These are phyloP conservation scores for Austroboletus eburneus DNA, from an alignment of 768 basidiomycete genomes.

Conservation along the genomic window DNA sequence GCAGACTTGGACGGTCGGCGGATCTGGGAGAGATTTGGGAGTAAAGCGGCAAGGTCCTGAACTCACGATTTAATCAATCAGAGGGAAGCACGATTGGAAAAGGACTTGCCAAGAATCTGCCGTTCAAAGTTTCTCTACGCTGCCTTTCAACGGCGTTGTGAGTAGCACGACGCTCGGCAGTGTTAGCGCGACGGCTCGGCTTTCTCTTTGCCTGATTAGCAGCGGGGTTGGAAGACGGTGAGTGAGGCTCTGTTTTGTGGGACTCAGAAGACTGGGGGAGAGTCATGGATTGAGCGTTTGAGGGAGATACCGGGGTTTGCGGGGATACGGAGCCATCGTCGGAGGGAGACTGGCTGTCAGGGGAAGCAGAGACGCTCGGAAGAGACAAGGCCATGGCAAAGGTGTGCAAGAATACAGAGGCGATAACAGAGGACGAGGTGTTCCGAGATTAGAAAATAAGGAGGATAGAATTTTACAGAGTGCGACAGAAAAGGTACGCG, in stretches of 20 bases:
- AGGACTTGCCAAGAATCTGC: constrained; percentile 74
- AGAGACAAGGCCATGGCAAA: constrained; percentile 36
- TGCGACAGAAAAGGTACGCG: constrained; percentile 41
- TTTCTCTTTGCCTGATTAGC: constrained; percentile 65
- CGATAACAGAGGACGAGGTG: background rate
- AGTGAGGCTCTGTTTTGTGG: constrained; percentile 19
- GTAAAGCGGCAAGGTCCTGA: constrained; percentile 85
- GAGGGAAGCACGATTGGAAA: constrained; percentile 8
- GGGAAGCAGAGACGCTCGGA: constrained; percentile 36
- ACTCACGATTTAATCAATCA: constrained; percentile 14
- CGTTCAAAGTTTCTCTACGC: constrained; percentile 88
- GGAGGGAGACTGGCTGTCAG: constrained; percentile 38
- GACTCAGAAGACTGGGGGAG: constrained; percentile 30
- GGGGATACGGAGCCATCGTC: constrained; percentile 43
- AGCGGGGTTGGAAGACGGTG: constrained; percentile 21
- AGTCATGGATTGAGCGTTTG: constrained; percentile 31
- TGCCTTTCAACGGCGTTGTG: constrained; percentile 98
- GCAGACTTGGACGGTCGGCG: constrained; percentile 94
- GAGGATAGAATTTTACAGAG: constrained; percentile 25
- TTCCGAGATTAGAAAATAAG: constrained; percentile 14
- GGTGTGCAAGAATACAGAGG: constrained; percentile 10
- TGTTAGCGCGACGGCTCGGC: constrained; percentile 86
- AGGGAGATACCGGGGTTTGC: constrained; percentile 47
- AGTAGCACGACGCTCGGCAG: constrained; percentile 91
- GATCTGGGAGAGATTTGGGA: constrained; percentile 87